Evolutionary conservation across 148 eudicot species (phyloP), one percentile per base, ranked within the genome.

Genomic region (Euryodendron excelsum): DNA sequence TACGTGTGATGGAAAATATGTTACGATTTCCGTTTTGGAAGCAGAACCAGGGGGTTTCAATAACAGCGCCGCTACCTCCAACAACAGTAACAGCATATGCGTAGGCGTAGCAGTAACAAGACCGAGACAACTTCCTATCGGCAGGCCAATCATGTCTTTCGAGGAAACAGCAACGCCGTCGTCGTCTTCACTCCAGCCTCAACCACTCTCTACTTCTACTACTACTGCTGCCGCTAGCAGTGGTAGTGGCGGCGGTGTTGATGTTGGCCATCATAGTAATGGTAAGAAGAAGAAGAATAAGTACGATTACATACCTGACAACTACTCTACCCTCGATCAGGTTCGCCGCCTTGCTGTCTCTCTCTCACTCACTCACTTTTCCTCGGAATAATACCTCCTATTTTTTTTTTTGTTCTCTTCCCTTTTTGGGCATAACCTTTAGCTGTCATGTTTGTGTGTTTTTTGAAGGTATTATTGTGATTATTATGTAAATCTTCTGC

Each of bases 251-350:
- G 25, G 12, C 0, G 59, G n/a, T 53, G 59, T 15, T 3, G 12
- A n/a, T n/a, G n/a, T n/a, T 15, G 12, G 15, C 12, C 2, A 14
- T 48, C 2, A 11, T 6, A 61, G 8, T 36, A 65, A 34, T n/a
- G 34, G 20, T 12, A 65, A 65, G 45, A 65, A 34, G 23, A 65
- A 64, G 44, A 64, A 65, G 10, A 63, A n/a, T 21, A 63, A 63
- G 47, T 65, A 20, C 47, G 69, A 65, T 25, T 65, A 33, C 69
- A 65, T 65, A 33, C 69, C 69, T 25, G 69, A 65, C 44, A 10
- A 9, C 69, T 65, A 36, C 69, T 65, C 69, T 65, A 65, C 69
- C 69, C 69, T 65, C 45, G 69, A 65, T 20, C 69, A 65, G 69
- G 69, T 65, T 33, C 44, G 44, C 69, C 18, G 25, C 13, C 34